These are phyloP conservation scores for Pseudogymnoascus sp. DNA, from an alignment of 2,329 filamentous ascomycete species.

Conservation along the genomic window DNA sequence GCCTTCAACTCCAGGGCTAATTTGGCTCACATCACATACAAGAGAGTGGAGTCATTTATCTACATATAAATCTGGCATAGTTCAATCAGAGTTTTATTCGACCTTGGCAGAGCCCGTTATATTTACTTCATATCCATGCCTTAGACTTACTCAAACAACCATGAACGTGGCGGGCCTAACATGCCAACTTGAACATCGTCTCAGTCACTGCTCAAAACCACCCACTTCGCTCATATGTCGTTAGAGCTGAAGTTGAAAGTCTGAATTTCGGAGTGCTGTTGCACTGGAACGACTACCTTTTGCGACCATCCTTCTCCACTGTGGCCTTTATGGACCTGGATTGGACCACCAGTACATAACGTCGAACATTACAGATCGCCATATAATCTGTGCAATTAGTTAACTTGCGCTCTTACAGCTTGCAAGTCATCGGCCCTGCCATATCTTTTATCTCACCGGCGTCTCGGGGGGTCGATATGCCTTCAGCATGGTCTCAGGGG, in stretches of 20 bases:
- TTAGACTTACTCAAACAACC: slow-evolving; percentile 10
- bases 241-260: slow-evolving; percentile 18
- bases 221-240: slow-evolving; percentile 15
- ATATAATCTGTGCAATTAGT: background rate
- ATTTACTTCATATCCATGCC: slow-evolving; percentile 14
- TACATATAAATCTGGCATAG: slow-evolving; percentile 22
- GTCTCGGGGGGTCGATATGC: slow-evolving; percentile 16
- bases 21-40: slow-evolving; percentile 16
- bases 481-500: slow-evolving; percentile 19
- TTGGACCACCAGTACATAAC: background rate
- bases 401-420: background rate
- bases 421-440: background rate
- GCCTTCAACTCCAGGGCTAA: slow-evolving; percentile 17
- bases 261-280: slow-evolving; percentile 15
- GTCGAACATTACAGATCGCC: background rate
- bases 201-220: slow-evolving; percentile 15
- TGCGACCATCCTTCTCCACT: background rate
- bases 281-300: slow-evolving; percentile 11
- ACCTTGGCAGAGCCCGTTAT: slow-evolving; percentile 20
- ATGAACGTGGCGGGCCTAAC: slow-evolving; percentile 13
- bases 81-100: slow-evolving; percentile 16
- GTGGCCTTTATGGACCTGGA: background rate
- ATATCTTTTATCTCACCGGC: slow-evolving; percentile 7
- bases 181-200: slow-evolving; percentile 15
- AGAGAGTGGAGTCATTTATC: slow-evolving; percentile 9